Percentiles rank a stretch among this genome's conserved stretches.
These are phyloP conservation scores for Macrophomina pseudophaseolina DNA, from an alignment of 2,329 filamentous ascomycete species.

Conservation along the genomic window DNA sequence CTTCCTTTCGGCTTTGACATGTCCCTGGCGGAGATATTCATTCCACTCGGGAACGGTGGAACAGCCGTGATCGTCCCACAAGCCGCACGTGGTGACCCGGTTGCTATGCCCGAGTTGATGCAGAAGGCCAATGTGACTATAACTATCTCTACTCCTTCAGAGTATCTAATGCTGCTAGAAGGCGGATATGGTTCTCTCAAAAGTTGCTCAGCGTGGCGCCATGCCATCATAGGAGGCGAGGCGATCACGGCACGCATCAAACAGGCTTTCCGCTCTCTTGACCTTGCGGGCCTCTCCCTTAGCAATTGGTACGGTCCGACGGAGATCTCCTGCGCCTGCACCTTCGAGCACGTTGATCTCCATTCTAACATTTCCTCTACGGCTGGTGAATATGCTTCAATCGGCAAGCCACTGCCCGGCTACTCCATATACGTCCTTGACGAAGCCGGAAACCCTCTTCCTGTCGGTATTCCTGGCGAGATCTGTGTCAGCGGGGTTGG, in stretches of 20 bases:
- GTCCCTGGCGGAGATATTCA: conserved; percentile 49
- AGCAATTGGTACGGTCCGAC: conserved; percentile 33
- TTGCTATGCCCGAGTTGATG: conserved; percentile 45
- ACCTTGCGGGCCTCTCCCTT: conserved; percentile 14
- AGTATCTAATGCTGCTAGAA: conserved; percentile 41
- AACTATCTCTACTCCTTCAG: conserved; percentile 50
- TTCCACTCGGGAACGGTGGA: conserved; percentile 45
- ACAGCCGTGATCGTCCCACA: conserved; percentile 43
- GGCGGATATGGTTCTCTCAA: conserved; percentile 32
- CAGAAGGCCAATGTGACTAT: conserved; percentile 42
- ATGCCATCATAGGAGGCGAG: conserved; percentile 39
- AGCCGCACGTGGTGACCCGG: conserved; percentile 41
- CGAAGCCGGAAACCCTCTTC: conserved; percentile 42
- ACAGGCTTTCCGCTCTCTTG: conserved; percentile 17
- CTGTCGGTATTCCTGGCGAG: conserved; percentile 51
- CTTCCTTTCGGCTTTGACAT: conserved; percentile 44
- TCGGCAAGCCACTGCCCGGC: conserved; percentile 32
- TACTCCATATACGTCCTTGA: conserved; percentile 49
- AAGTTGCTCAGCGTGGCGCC: conserved; percentile 34
- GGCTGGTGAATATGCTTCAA: too few species aligned
- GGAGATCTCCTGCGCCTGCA: conserved; percentile 19
- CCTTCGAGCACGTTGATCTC: not conserved
- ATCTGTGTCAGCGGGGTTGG: conserved; percentile 48
- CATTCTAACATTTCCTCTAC: conserved; percentile 33
- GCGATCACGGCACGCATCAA: conserved; percentile 6